phyloP scores from a whole-genome alignment of 331 rosid species.

The Pyracantha coccinea region DNA sequence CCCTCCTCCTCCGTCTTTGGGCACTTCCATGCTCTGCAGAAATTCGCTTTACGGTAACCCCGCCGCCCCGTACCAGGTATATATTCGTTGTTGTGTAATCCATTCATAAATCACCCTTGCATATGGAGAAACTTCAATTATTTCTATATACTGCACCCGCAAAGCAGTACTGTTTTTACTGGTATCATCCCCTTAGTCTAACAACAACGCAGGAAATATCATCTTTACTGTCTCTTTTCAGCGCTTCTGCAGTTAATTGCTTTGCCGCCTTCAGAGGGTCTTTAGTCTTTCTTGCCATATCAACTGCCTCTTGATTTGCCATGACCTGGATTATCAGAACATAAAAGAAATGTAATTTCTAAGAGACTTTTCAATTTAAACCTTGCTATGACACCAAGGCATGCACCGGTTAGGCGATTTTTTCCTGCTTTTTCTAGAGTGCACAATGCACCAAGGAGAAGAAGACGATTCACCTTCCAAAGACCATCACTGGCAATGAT shows the following conservation, averaged over 20 bases:
- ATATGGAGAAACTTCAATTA: slow-evolving; percentile 26
- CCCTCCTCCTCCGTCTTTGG: background rate
- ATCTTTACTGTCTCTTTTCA: slow-evolving; percentile 86
- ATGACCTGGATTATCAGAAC: slow-evolving; percentile 53
- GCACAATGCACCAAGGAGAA: background rate
- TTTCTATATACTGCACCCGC: slow-evolving; percentile 30
- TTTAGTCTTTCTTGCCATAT: slow-evolving; percentile 59
- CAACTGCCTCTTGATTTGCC: slow-evolving; percentile 86
- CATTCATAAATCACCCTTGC: slow-evolving; percentile 26
- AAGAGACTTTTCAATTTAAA: background rate
- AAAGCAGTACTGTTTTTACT: slow-evolving; percentile 12
- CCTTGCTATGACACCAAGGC: background rate
- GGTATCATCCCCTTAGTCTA: slow-evolving; percentile 49
- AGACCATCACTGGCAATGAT: slow-evolving; percentile 92
- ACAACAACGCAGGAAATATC: slow-evolving; percentile 93
- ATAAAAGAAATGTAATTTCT: background rate
- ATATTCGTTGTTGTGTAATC: slow-evolving; percentile 23
- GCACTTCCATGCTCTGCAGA: slow-evolving; percentile 12
- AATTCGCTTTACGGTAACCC: slow-evolving; percentile 15
- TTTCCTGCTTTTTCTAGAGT: background rate
- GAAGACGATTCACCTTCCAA: slow-evolving; percentile 66
- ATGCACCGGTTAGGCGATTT: slow-evolving; percentile 4
- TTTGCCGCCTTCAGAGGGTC: slow-evolving; percentile 84
- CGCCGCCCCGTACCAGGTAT: slow-evolving; percentile 8
- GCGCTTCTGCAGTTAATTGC: slow-evolving; percentile 67